Evolutionary conservation across 2,329 filamentous ascomycete genomes (phyloP).

Genomic region (Diaporthe humulicola): DNA sequence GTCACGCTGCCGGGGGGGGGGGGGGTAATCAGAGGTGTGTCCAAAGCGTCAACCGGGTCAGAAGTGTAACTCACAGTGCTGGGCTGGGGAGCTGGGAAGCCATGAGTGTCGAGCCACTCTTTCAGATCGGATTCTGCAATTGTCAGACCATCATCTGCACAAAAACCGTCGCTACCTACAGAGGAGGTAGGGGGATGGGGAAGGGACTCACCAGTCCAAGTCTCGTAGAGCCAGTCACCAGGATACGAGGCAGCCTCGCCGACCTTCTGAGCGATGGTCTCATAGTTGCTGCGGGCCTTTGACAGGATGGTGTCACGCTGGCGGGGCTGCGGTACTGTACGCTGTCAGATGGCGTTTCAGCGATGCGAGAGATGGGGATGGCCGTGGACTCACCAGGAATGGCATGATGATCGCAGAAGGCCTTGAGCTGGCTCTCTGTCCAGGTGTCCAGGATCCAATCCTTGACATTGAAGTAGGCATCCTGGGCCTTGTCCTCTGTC

Average conservation of each 20-base stretch:
- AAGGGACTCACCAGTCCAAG: slow-evolving; percentile 73
- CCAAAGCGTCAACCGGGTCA: too few relatives aligned
- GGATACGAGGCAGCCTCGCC: slow-evolving; percentile 89
- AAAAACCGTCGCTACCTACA: accelerated
- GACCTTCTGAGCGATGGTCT: slow-evolving; percentile 77
- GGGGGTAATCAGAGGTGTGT: slow-evolving; percentile 40
- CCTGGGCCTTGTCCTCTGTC: slow-evolving; percentile 80
- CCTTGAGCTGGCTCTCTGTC: slow-evolving; percentile 93
- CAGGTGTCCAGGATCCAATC: slow-evolving; percentile 97
- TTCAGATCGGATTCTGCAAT: slow-evolving; percentile 87
- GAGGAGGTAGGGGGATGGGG: not conserved
- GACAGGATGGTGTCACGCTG: slow-evolving; percentile 86
- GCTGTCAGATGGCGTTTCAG: slow-evolving; percentile 11
- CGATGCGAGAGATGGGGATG: not conserved
- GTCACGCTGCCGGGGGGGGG: slow-evolving; percentile 78
- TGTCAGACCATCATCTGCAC: not conserved
- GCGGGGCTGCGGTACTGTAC: slow-evolving; percentile 82
- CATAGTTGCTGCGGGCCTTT: slow-evolving; percentile 84
- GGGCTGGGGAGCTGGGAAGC: slow-evolving; percentile 88
- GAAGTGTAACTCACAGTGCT: slow-evolving; percentile 60
- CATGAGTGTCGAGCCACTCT: slow-evolving; percentile 90
- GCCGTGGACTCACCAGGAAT: slow-evolving; percentile 73
- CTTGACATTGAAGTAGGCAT: slow-evolving; percentile 79
- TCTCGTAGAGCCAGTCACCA: slow-evolving; percentile 92
- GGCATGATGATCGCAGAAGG: slow-evolving; percentile 89